These are phyloP conservation scores for Penicillium coffeae DNA, from an alignment of 495 filamentous ascomycete species.

Conservation along the genomic window DNA sequence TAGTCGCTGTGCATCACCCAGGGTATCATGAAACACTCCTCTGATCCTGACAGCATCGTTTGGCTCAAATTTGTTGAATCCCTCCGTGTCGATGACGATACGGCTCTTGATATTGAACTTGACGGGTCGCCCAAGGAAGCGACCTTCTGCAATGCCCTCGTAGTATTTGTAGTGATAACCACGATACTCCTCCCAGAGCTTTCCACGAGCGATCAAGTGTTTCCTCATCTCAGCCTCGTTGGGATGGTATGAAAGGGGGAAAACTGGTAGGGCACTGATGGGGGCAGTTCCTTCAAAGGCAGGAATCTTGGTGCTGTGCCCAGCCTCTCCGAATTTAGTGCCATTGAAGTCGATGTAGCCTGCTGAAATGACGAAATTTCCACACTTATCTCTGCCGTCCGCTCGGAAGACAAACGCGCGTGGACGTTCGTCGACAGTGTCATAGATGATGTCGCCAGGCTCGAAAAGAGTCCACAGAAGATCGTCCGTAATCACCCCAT, in stretches of 20 bases:
- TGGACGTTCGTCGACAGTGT: slow-evolving; percentile 32
- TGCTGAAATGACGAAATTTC: background rate
- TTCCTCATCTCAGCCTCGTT: slow-evolving; percentile 17
- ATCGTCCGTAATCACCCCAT: slow-evolving; percentile 55
- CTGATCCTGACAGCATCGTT: no score
- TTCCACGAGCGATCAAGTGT: slow-evolving; percentile 40
- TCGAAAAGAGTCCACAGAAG: slow-evolving; percentile 56
- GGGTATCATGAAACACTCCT: no score
- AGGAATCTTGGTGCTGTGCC: slow-evolving; percentile 21
- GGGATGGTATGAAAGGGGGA: slow-evolving; percentile 52
- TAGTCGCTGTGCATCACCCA: slow-evolving; percentile 16
- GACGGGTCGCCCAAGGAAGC: slow-evolving; percentile 9
- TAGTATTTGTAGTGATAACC: slow-evolving; percentile 62
- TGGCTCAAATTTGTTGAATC: slow-evolving; percentile 29
- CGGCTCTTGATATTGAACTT: slow-evolving; percentile 48
- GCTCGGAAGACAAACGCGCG: slow-evolving; percentile 36
- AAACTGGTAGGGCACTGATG: slow-evolving; percentile 50
- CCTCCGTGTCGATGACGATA: slow-evolving; percentile 51
- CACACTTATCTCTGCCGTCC: no score
- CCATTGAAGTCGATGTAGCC: background rate
- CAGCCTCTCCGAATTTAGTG: background rate
- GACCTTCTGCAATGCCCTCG: slow-evolving; percentile 43
- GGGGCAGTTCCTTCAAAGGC: slow-evolving; percentile 51
- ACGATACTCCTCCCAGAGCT: slow-evolving; percentile 45
- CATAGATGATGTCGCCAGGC: slow-evolving; percentile 37